A percentile compares a stretch with the other conserved stretches of the same genome.
Evolutionary conservation across 495 filamentous ascomycete species (phyloP).

Genomic region (Xylaria curta): DNA sequence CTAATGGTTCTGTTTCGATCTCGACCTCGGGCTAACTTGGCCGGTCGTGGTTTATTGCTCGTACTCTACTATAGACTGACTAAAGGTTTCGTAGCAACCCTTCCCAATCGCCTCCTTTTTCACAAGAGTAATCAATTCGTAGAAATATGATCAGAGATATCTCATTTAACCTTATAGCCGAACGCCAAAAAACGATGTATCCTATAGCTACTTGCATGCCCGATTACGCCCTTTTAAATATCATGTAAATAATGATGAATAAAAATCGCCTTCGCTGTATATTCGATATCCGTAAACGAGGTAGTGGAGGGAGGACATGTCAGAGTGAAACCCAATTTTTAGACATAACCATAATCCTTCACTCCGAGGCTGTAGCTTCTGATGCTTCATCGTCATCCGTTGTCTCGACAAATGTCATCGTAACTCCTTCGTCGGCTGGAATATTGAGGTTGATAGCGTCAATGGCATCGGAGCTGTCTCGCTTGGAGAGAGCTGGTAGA

Average conservation of each 20-base stretch:
- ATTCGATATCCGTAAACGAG: not conserved
- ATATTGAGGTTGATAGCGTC: constrained; percentile 59
- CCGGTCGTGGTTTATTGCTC: constrained; percentile 9
- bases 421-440: constrained; percentile 52
- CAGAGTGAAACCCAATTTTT: not conserved
- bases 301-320: no score
- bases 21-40: not conserved
- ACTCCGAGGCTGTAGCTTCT: constrained; percentile 16
- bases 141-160: not conserved
- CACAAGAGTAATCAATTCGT: not conserved
- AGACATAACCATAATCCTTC: constrained; percentile 19
- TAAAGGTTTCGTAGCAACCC: not conserved
- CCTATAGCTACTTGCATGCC: not conserved
- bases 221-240: not conserved
- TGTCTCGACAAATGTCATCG: constrained; percentile 58
- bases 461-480: constrained; percentile 42
- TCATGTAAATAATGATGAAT: not conserved
- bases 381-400: constrained; percentile 42
- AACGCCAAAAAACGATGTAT: constrained; percentile 8
- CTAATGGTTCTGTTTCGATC: not conserved
- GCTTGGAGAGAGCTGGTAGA: constrained; percentile 34
- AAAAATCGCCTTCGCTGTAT: not conserved
- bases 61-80: not conserved
- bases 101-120: not conserved
- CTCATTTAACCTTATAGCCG: not conserved